Evolutionary conservation across 208 protist species (phyloP), one percentile per base, ranked within the genome.

Genomic region (Angomonas deanei): DNA sequence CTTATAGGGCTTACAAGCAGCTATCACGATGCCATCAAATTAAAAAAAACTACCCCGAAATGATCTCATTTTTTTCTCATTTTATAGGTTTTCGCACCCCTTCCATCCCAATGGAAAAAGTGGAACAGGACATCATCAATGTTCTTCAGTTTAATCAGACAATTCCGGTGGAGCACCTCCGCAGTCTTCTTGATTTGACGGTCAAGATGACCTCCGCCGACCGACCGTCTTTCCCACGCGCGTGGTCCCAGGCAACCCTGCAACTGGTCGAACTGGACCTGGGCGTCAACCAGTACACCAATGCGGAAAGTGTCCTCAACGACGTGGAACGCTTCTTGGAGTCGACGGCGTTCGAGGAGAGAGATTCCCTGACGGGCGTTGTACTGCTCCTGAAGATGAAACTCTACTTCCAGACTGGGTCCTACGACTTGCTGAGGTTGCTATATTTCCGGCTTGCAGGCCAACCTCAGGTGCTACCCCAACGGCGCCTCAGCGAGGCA

Each of bases 1-100:
- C 88, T 23, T 98, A 98, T 72, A 98, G 98, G 75, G 87, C 94
- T 13, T 70, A 96, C 15, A 98, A 98, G 68, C 86, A 89, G 66
- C 85, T 98, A 23, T 80, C 93, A 21, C 88, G 93, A 48, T 68
- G 93, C 26, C 62, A 76, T 30, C 87, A 93, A 39, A 71, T 79
- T 42, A 68, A 70, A 32, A 62, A 75, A 28, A 61, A 88, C 17
- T 97, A 93, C 72, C 77, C 94, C 3, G 70, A 88, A 8, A 93
- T 97, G 90, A 36, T 95, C 21, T 55, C 70, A 10, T 80, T 82
- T 48, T 97, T 94, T 55, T 66, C 71, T 8, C 62, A 85, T 42
- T 81, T 98, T 32, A 72, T 88, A 11, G 79, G 60, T 34, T 90
- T 88, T 64, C 33, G 28, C 1, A 70, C 80, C 55, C 36, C 24